Base-by-base conservation (phyloP, 2,329 filamentous ascomycete species). In the Stagonosporopsis cucurbitacearum region DNA sequence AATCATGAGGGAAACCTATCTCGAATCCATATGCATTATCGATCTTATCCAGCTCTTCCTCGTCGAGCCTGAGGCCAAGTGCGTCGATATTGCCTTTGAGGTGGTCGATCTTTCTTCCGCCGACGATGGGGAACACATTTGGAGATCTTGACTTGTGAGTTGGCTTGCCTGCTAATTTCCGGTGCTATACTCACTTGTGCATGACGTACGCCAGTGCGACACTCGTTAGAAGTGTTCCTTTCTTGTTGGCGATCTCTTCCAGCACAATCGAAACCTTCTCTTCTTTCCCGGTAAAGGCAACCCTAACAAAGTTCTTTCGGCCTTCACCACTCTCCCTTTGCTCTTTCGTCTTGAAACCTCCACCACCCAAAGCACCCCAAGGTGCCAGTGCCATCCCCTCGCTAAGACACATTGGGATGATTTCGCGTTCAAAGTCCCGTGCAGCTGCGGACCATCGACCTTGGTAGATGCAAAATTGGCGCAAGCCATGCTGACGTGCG, bases 131-230 rank as follows among this genome's bases (percentile, higher is more conserved):
- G 68, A 90, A 91, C 13, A 91, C 86, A 65, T 90, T 85, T 0
- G 88, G 84, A 15, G 19, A 39, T 26, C 41, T 45, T 19, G 11
- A n/a, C 15, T 86, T 15, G 19, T 52, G 8, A 52, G 49, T 26
- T 13, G 13, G 6, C 11, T 2, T 32, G 4, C 7, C 19, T 28
- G n/a, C 11, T n/a, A 17, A 1, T 22, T 3, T 1, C 2, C 25
- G 5, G 13, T 20, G 7, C 5, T 25, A 8, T 22, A 25, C 49
- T 39, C 11, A 51, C 49, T 92, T 91, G 60, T 86, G 82, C 80
- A 90, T 83, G 13, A 92, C 85, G 67, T 92, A 92, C 2, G 89
- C 88, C 30, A 92, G 74, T 6, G 89, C 88, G 25, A 90, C 76
- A 41, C 81, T 81, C 7, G 84, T 85, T 36, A 88, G 78, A 33